phyloP scores from a whole-genome alignment of 129 eudicot genomes.

The Heracleum sosnowskyi region DNA sequence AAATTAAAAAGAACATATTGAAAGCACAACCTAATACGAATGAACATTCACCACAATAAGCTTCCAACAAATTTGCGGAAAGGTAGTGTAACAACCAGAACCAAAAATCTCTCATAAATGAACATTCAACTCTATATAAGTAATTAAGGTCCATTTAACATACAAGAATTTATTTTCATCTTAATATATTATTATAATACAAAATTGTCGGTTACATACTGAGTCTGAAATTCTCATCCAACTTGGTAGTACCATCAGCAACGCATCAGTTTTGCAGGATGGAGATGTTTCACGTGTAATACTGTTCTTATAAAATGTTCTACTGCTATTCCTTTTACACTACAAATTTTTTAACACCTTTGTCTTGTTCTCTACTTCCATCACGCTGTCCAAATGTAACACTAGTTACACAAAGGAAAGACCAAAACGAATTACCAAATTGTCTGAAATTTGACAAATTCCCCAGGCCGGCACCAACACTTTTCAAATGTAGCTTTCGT shows the following conservation, averaged over 20 bases:
- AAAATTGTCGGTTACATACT: neutral
- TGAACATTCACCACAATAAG: too few relatives aligned
- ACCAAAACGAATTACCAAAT: neutral
- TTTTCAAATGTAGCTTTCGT: neutral
- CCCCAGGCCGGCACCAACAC: neutral
- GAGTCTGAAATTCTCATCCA: neutral
- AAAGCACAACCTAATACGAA: too few relatives aligned
- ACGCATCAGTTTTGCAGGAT: neutral
- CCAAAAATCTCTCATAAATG: too few relatives aligned
- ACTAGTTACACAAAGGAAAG: neutral
- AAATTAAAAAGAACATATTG: too few relatives aligned
- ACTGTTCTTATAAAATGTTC: neutral
- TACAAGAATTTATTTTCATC: too few relatives aligned
- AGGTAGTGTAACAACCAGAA: too few relatives aligned
- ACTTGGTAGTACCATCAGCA: neutral
- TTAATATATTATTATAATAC: too few relatives aligned
- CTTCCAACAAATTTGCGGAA: too few relatives aligned
- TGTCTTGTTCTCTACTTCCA: conserved; percentile 1
- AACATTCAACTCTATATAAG: too few relatives aligned
- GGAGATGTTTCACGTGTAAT: neutral
- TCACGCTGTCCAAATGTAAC: neutral
- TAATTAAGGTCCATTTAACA: too few relatives aligned
- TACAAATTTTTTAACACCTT: neutral
- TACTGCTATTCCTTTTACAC: neutral
- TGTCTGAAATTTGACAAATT: neutral